Evolutionary conservation across 148 eudicot species (phyloP), one percentile per base, ranked within the genome.

Genomic region (Rhododendron molle): DNA sequence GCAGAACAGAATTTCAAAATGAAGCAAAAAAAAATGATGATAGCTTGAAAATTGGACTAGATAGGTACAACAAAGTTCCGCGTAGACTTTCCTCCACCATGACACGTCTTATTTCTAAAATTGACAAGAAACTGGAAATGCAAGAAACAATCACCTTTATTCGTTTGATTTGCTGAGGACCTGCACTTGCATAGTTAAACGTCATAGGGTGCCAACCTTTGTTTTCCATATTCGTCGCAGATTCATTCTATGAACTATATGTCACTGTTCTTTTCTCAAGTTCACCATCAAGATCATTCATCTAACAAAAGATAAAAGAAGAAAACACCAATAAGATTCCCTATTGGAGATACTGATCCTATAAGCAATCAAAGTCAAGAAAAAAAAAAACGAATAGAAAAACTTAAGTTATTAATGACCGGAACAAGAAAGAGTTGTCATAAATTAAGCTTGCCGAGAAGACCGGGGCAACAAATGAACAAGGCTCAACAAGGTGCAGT

Each of bases 191-290:
- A 89, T 93, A 94, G 84, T 87, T 93, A 88, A 94, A 97, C 47
- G 92, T 97, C 76, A 94, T 88, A 87, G 99, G 99, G 90, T 97
- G 99, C 99, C 99, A 97, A 83, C 94, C 93, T 79, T 84, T 91
- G 65, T 83, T 89, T 83, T 97, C 99, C 91, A 90, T 91, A 26
- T 88, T 91, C 9, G 92, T 52, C 15, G 89, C 87, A 58, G 93
- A 89, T 87, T 93, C 91, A 72, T 93, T 95, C 99, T 98, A 95
- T 58, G 86, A 84, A 36, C 96, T 92, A 83, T 92, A 97, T 38
- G 99, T 95, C 83, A 95, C 89, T 16, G 96, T 93, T 90, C 99
- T 94, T 83, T 95, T 87, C 88, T 95, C 98, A 78, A 97, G 93
- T 87, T 95, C 94, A 69, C 90, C 88, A 86, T 97, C 98, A 77